Evolutionary conservation across 805 yeast genomes (phyloP).

Genomic region (Metschnikowia cerradonensis): DNA sequence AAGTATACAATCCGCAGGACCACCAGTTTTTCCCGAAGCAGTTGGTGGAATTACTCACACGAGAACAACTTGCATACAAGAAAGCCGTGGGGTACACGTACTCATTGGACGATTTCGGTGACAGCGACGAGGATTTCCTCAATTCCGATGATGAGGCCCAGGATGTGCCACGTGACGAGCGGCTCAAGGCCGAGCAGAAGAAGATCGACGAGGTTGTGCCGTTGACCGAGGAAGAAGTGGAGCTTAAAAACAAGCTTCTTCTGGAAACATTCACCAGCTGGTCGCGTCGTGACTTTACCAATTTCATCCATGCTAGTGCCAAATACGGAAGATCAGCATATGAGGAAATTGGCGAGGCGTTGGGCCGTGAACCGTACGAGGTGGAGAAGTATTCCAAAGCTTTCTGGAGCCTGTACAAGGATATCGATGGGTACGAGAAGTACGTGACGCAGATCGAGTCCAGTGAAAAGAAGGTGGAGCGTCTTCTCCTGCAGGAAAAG

Average conservation of each 20-base stretch:
- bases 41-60: conserved; percentile 49
- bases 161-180: conserved; percentile 33
- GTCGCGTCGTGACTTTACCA: conserved; percentile 73
- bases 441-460: conserved; percentile 67
- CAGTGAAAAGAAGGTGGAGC: conserved; percentile 65
- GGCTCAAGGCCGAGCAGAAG: conserved; percentile 46
- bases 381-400: conserved; percentile 53
- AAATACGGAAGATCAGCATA: conserved; percentile 57
- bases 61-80: conserved; percentile 63
- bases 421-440: conserved; percentile 68
- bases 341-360: conserved; percentile 47
- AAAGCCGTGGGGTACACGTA: conserved; percentile 57
- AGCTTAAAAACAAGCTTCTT: conserved; percentile 49
- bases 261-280: conserved; percentile 59
- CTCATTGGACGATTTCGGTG: conserved; percentile 58
- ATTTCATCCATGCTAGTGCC: conserved; percentile 66
- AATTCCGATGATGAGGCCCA: conserved; percentile 40
- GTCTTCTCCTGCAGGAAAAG: conserved; percentile 50
- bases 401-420: conserved; percentile 60
- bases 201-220: conserved; percentile 54
- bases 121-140: conserved; percentile 45
- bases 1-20: conserved; percentile 59
- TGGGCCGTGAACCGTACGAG: conserved; percentile 58
- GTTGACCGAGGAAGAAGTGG: conserved; percentile 59
- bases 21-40: conserved; percentile 68